Evolutionary conservation across 1,139 yeast species (phyloP), one percentile per base, ranked within the genome.

Genomic region (Hyphopichia fennica): DNA sequence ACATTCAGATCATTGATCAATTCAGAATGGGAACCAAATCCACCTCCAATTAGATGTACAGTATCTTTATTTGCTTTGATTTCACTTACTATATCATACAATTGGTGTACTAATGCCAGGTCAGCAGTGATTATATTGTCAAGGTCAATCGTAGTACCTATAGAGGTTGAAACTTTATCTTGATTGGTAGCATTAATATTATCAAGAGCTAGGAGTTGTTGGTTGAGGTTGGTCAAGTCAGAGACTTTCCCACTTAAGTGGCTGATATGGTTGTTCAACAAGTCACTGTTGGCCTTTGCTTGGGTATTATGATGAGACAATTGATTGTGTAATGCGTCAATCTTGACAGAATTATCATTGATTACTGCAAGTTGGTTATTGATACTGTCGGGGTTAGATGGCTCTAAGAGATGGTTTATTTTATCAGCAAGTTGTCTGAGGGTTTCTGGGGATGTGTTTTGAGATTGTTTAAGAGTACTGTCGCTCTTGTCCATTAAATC

Each of bases 11-110:
- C 69, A 42, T 58, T 66, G 23, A 73, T 63, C 4, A 70, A 40
- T 46, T 72, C 78, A 5, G 54, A 48, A 42, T 63, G 63, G 3
- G 59, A 49, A 4, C 58, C 53, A 45, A 67, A 78, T 8, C 81
- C 75, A 19, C 84, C 81, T 10, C 81, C 76, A 15, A 90, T 68
- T 14, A 81, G 69, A 43, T 77, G 72, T 8, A 78, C 57, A 0
- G 89, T 71, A 56, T 90, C 96, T 37, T 79, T 79, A 22, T 82
- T 76, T 0, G 96, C 87, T 48, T 77, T 73, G 41, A 85, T 87
- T 34, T 81, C 84, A 35, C 90, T 77, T 0, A 79, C 80, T 1
- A 84, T 65, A 23, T 79, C 79, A 57, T 87, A 86, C n/a, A 89
- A 67, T 50, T 73, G 77, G 35, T 60, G 59, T 3, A 71, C 70